These are phyloP conservation scores for Sclerotinia trifoliorum DNA, from an alignment of 2,329 filamentous ascomycete species.

Conservation along the genomic window DNA sequence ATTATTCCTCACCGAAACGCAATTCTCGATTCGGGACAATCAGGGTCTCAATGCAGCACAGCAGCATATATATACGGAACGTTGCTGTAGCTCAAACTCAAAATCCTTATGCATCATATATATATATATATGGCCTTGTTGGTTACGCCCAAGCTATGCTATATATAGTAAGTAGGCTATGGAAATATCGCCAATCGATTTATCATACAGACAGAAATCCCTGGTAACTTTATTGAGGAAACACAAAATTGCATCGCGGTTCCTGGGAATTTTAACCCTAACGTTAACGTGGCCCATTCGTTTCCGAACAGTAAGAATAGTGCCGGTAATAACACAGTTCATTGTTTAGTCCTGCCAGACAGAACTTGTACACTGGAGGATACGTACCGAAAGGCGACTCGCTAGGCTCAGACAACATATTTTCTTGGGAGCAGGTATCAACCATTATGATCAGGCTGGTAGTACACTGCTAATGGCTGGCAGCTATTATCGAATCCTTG, in stretches of 20 bases:
- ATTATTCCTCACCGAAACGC: not conserved
- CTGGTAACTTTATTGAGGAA: not conserved
- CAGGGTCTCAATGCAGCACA: conserved; percentile 18
- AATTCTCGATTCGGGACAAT: conserved; percentile 9
- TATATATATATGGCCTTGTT: conserved; percentile 15
- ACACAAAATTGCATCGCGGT: conserved; percentile 11
- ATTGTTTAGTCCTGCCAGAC: conserved; percentile 2
- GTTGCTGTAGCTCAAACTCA: conserved; percentile 9
- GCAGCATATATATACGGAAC: conserved; percentile 11
- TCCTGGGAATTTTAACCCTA: not conserved
- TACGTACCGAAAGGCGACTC: conserved; percentile 1
- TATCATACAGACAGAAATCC: not conserved
- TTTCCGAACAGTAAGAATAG: conserved; percentile 8
- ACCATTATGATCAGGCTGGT: conserved; percentile 20
- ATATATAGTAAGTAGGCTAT: conserved; percentile 14
- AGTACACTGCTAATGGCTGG: conserved; percentile 14
- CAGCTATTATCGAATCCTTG: conserved; percentile 2
- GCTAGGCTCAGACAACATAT: conserved; percentile 9
- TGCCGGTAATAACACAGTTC: conserved; percentile 3
- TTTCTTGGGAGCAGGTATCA: conserved; percentile 14
- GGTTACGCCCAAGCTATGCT: conserved; percentile 16
- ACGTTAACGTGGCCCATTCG: not conserved
- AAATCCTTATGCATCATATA: conserved; percentile 14
- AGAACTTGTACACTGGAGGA: conserved; percentile 11
- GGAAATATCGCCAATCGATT: conserved; percentile 20